Conservation (phyloP, 768 basidiomycete genomes). For the Exidia glandulosa region DNA sequence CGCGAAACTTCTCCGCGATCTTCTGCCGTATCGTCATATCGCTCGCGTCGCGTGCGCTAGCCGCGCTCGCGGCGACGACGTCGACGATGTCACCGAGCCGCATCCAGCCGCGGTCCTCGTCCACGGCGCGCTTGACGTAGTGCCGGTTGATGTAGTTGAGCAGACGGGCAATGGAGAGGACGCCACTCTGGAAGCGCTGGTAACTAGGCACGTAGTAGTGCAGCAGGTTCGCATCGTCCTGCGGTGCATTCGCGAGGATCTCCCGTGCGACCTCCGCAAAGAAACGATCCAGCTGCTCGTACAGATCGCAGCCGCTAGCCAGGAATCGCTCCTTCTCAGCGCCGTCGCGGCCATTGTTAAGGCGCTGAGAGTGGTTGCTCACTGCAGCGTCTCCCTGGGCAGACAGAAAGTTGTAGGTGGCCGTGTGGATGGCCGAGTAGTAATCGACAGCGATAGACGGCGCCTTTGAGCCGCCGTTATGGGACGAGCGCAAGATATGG, state of each 20-base stretch:
- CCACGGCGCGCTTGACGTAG: constrained; percentile 64
- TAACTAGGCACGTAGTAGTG: constrained; percentile 64
- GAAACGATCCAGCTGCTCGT: constrained; percentile 63
- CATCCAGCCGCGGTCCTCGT: constrained; percentile 73
- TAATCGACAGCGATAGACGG: constrained; percentile 62
- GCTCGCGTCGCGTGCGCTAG: background rate
- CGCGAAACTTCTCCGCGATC: constrained; percentile 45
- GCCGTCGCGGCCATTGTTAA: background rate
- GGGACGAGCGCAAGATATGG: constrained; percentile 63
- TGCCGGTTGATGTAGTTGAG: constrained; percentile 64
- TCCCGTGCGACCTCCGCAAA: constrained; percentile 52
- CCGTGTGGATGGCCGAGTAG: constrained; percentile 69
- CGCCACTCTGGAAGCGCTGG: constrained; percentile 57
- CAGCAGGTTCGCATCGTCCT: constrained; percentile 54
- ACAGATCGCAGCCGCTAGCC: constrained; percentile 52
- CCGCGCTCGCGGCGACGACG: constrained; percentile 40
- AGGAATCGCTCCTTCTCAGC: constrained; percentile 16
- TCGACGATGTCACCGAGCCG: constrained; percentile 54
- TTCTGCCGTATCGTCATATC: constrained; percentile 30
- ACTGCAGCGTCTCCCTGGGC: constrained; percentile 9
- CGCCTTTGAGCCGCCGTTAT: constrained; percentile 48
- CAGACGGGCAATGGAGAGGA: constrained; percentile 56
- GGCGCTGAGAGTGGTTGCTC: background rate
- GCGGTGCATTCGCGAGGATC: constrained; percentile 48
- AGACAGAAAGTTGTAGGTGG: constrained; percentile 70